Conservation (phyloP, 2,329 filamentous ascomycete genomes). For the Atkinsonella texensis region DNA sequence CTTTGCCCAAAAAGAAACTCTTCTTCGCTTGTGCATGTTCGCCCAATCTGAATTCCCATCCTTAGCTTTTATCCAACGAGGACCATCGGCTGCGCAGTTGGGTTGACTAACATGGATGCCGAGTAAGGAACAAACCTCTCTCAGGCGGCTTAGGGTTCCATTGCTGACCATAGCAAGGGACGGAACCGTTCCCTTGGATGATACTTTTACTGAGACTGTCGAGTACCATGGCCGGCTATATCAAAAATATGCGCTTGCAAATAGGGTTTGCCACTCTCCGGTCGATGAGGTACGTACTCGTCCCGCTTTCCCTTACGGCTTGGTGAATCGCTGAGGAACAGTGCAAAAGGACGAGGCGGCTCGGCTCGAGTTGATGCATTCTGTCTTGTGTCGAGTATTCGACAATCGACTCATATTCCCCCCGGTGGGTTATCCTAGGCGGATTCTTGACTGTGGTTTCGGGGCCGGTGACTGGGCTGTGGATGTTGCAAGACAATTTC, state of each 20-base stretch:
- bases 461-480: slow-evolving; percentile 60
- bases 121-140: slow-evolving; percentile 17
- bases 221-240: slow-evolving; percentile 51
- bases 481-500: slow-evolving; percentile 53
- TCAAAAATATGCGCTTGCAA: slow-evolving; percentile 54
- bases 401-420: slow-evolving; percentile 58
- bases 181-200: slow-evolving; percentile 42
- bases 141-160: not conserved
- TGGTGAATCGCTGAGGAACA: not conserved
- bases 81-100: no score
- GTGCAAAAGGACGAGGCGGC: slow-evolving; percentile 50
- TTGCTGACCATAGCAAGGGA: slow-evolving; percentile 23
- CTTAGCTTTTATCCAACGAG: no score
- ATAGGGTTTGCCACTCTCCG: slow-evolving; percentile 54
- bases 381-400: slow-evolving; percentile 50
- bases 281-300: slow-evolving; percentile 51
- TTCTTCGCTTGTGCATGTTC: not conserved
- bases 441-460: slow-evolving; percentile 61
- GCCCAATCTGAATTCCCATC: no score
- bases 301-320: not conserved
- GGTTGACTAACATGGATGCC: slow-evolving; percentile 14
- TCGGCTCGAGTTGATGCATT: slow-evolving; percentile 51
- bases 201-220: slow-evolving; percentile 45
- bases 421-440: slow-evolving; percentile 43
- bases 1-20: not conserved